Evolutionary conservation across 1,284 basidiomycete genomes (phyloP).

Genomic region (Rhodotorula sp.): DNA sequence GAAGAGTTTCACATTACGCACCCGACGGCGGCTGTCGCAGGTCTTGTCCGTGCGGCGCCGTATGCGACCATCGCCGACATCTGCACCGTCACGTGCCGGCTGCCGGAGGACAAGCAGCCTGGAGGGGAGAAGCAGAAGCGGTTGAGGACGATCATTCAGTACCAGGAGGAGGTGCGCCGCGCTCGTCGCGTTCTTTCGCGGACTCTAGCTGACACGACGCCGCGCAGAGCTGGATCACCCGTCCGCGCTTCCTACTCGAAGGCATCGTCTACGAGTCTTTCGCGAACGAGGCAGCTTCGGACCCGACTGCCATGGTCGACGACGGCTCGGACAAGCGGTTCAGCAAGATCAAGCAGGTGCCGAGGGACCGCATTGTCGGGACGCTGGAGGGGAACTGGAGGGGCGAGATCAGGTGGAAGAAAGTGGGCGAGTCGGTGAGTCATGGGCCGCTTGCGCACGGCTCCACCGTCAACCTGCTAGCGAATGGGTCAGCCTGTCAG

Average conservation of each 20-base stretch:
- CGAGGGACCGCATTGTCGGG: constrained; percentile 70
- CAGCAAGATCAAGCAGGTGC: constrained; percentile 85
- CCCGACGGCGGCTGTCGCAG: constrained; percentile 73
- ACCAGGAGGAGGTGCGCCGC: constrained; percentile 82
- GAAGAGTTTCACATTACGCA: constrained; percentile 73
- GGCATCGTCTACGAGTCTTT: constrained; percentile 71
- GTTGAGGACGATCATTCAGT: constrained; percentile 81
- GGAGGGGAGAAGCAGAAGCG: constrained; percentile 51
- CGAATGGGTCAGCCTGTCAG: constrained; percentile 35
- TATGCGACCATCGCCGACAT: constrained; percentile 82
- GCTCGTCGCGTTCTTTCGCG: background rate
- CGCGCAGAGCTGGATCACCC: constrained; percentile 81
- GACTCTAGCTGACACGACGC: background rate
- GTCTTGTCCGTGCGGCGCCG: constrained; percentile 81
- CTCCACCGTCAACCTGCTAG: constrained; percentile 30
- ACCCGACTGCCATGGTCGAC: constrained; percentile 55
- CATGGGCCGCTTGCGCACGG: too few species aligned
- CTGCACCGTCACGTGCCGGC: constrained; percentile 64
- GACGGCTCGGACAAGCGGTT: constrained; percentile 56
- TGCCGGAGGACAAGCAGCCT: constrained; percentile 56
- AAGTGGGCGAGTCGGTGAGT: constrained; percentile 16
- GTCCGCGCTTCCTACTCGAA: constrained; percentile 80
- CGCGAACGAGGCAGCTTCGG: constrained; percentile 16
- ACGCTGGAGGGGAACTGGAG: constrained; percentile 87
- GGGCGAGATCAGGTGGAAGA: constrained; percentile 66